phyloP scores from a whole-genome alignment of 495 filamentous ascomycete species.

The Podospora tetraspora region DNA sequence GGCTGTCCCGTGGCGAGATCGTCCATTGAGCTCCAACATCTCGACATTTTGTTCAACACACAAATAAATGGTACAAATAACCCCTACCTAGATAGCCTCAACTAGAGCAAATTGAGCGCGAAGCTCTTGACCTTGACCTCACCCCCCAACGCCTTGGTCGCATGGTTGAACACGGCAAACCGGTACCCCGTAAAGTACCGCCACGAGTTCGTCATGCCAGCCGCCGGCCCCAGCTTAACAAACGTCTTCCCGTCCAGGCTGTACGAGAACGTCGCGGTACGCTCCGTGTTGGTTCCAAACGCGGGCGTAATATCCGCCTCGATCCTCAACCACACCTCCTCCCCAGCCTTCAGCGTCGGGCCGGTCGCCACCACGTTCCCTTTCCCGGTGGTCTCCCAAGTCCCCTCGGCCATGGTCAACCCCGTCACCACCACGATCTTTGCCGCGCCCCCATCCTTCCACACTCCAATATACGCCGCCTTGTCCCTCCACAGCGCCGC shows the following conservation, averaged over 20 bases:
- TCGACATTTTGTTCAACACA: neutral
- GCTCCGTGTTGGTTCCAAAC: conserved; percentile 23
- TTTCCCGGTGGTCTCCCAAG: conserved; percentile 39
- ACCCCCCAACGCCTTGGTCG: conserved; percentile 48
- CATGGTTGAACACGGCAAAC: conserved; percentile 55
- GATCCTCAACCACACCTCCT: conserved; percentile 41
- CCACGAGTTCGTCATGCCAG: conserved; percentile 43
- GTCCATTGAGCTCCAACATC: neutral
- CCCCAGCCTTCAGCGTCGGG: conserved; percentile 18
- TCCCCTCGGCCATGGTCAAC: conserved; percentile 23
- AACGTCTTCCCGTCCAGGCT: conserved; percentile 47
- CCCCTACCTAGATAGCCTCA: neutral
- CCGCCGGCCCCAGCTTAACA: conserved; percentile 36
- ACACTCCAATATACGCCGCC: conserved; percentile 49
- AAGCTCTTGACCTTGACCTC: conserved; percentile 39
- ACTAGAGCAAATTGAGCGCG: conserved; percentile 11
- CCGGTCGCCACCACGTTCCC: conserved; percentile 36
- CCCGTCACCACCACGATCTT: conserved; percentile 27
- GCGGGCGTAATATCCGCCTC: conserved; percentile 39
- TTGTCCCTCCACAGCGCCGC: conserved; percentile 48
- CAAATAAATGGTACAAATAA: too few species aligned
- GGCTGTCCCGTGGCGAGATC: neutral
- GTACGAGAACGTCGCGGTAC: conserved; percentile 44
- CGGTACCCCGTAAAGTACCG: conserved; percentile 53
- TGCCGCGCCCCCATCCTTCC: conserved; percentile 17